A percentile compares a stretch with the other conserved stretches of the same genome.
Evolutionary conservation across 805 yeast genomes (phyloP).

Genomic region (Vanderwaltozyma verrucispora): DNA sequence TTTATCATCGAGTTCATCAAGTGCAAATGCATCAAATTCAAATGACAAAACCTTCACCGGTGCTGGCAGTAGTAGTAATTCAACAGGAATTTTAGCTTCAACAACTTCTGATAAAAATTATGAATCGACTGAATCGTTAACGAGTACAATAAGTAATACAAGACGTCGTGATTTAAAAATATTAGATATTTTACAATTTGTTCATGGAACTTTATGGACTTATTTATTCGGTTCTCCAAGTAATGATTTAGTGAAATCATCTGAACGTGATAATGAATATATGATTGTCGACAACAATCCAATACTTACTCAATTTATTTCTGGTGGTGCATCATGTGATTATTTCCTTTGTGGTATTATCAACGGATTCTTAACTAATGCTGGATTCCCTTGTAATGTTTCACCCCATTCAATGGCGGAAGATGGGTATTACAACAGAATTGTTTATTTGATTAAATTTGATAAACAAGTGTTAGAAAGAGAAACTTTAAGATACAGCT

Average conservation of each 20-base stretch:
- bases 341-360: conserved; percentile 82
- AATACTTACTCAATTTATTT: conserved; percentile 51
- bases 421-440: conserved; percentile 45
- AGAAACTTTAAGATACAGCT: conserved; percentile 36
- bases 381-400: conserved; percentile 63
- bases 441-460: conserved; percentile 68
- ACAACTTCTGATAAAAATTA: conserved; percentile 1
- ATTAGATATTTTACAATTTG: conserved; percentile 59
- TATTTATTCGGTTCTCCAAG: conserved; percentile 65
- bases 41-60: too few relatives aligned
- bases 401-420: conserved; percentile 69
- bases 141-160: conserved; percentile 17
- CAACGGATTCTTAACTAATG: conserved; percentile 66
- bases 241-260: conserved; percentile 66
- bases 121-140: conserved; percentile 11
- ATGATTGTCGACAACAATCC: conserved; percentile 80
- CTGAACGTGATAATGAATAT: conserved; percentile 53
- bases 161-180: conserved; percentile 48
- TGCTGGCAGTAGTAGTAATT: background rate
- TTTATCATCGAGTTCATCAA: conserved; percentile 5
- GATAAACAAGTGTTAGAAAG: conserved; percentile 47
- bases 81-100: background rate
- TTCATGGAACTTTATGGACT: conserved; percentile 67
- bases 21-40: background rate
- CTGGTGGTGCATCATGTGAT: conserved; percentile 68